Evolutionary conservation across 2,329 filamentous ascomycete genomes (phyloP).

Genomic region (Fusarium sp.): DNA sequence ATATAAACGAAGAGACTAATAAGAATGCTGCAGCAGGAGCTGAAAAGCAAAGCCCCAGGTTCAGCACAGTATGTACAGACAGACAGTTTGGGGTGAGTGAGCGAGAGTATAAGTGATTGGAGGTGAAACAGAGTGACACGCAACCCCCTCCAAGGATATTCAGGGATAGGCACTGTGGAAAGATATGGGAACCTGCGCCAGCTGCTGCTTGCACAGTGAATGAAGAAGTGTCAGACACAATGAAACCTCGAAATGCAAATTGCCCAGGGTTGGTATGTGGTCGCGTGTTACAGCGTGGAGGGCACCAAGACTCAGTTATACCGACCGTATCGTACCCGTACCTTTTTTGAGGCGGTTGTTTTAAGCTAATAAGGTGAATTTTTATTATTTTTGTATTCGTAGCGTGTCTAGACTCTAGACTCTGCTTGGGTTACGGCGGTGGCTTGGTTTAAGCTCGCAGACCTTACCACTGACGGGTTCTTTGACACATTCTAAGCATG

Average conservation of each 20-base stretch:
- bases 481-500: slow-evolving; percentile 1
- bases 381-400: not conserved
- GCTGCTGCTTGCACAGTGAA: not conserved
- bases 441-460: not conserved
- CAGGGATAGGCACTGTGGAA: not conserved
- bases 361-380: not conserved
- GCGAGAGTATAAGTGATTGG: slow-evolving; percentile 3
- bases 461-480: not conserved
- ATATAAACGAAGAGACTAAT: slow-evolving; percentile 1
- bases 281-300: slow-evolving; percentile 30
- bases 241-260: not conserved
- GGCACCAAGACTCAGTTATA: not conserved
- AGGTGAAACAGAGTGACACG: slow-evolving; percentile 35
- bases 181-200: not conserved
- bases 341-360: not conserved
- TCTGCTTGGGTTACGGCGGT: not conserved
- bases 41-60: slow-evolving; percentile 16
- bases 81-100: not conserved
- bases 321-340: not conserved
- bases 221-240: not conserved
- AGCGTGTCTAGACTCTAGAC: not conserved
- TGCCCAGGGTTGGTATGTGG: slow-evolving; percentile 32
- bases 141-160: slow-evolving; percentile 19
- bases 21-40: not conserved
- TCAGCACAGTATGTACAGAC: slow-evolving; percentile 3